Evolutionary conservation across 2,329 filamentous ascomycete genomes (phyloP).

Genomic region (Calonectria hawksworthii): DNA sequence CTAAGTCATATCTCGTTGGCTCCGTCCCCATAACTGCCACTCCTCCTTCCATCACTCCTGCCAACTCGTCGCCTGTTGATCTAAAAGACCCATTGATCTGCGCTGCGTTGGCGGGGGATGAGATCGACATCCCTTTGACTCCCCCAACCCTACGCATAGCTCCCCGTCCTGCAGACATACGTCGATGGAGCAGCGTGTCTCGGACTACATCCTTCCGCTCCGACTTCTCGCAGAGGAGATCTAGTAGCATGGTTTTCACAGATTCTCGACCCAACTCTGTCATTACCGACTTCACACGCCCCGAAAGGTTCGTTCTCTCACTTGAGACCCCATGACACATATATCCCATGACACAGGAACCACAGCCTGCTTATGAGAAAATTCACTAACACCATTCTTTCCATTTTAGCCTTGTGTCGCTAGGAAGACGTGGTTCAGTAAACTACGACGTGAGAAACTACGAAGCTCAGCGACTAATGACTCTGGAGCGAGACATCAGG

Average conservation of each 20-base stretch:
- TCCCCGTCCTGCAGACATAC: conserved; percentile 32
- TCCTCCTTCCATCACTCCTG: conserved; percentile 18
- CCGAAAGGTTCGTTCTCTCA: conserved; percentile 42
- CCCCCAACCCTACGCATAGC: conserved; percentile 32
- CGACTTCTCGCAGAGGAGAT: conserved; percentile 34
- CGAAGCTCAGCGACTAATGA: conserved; percentile 34
- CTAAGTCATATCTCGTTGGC: conserved; percentile 50
- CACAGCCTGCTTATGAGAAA: conserved; percentile 26
- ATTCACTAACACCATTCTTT: conserved; percentile 31
- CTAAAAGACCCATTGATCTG: conserved; percentile 32
- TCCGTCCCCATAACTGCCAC: conserved; percentile 39
- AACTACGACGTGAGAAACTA: conserved; percentile 36
- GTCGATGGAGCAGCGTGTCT: conserved; percentile 23
- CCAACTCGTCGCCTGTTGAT: conserved; percentile 33
- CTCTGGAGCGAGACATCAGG: conserved; percentile 30
- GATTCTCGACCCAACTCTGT: conserved; percentile 34
- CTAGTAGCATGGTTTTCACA: conserved; percentile 28
- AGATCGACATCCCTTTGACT: conserved; percentile 28
- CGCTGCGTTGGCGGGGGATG: conserved; percentile 36
- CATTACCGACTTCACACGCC: conserved; percentile 32
- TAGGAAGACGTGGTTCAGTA: conserved; percentile 30
- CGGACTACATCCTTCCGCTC: conserved; percentile 38
- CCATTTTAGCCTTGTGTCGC: conserved; percentile 32
- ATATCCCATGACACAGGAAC: neutral
- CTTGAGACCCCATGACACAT: neutral